Evolutionary conservation across 768 basidiomycete genomes (phyloP).

Genomic region (Paxillus rubicundulus): DNA sequence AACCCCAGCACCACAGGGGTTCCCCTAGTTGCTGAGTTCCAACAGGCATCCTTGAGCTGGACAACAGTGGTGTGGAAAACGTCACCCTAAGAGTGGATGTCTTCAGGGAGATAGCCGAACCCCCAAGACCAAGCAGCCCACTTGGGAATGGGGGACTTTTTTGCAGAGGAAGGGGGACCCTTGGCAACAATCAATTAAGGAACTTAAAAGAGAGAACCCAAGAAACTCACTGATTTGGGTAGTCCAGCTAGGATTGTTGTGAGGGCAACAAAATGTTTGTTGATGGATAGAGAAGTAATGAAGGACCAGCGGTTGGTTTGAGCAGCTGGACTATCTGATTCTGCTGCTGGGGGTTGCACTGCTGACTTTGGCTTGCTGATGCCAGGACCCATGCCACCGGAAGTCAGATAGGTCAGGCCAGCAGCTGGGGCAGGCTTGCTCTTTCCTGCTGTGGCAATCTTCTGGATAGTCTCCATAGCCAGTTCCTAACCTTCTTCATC

Average conservation of each 20-base stretch:
- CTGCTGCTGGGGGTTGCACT: background rate
- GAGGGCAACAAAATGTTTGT: too few species aligned
- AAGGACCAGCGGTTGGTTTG: background rate
- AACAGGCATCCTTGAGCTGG: background rate
- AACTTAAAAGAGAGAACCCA: too few species aligned
- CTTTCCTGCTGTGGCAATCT: too few species aligned
- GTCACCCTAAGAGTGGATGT: background rate
- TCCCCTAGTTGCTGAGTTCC: background rate
- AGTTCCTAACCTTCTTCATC: background rate
- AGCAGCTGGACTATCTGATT: background rate
- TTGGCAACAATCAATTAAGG: too few species aligned
- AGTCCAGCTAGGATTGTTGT: too few species aligned
- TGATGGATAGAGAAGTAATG: too few species aligned
- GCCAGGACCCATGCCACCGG: background rate
- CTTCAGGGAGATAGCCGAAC: background rate
- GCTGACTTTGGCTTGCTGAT: background rate
- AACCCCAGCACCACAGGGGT: background rate
- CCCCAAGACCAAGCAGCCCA: slow-evolving; percentile 4
- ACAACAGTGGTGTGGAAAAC: background rate
- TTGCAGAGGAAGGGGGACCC: too few species aligned
- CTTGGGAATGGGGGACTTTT: background rate
- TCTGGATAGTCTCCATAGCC: background rate
- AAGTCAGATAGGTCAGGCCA: too few species aligned
- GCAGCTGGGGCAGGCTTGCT: too few species aligned
- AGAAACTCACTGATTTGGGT: too few species aligned